Evolutionary conservation across 306 rosid species (phyloP), one percentile per base, ranked within the genome.

Genomic region (Cotoneaster glaucophyllus): DNA sequence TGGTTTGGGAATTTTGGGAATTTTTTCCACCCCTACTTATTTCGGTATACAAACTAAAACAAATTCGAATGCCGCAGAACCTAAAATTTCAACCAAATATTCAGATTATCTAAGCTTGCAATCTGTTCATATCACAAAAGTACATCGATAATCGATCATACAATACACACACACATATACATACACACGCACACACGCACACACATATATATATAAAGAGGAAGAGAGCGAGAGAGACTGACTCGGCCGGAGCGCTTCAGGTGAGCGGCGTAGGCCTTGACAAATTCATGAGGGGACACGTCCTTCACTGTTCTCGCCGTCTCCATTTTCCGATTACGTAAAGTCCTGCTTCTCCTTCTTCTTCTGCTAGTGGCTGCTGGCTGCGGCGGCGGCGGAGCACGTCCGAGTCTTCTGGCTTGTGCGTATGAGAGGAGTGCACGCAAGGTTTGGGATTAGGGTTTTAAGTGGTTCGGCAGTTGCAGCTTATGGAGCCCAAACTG

Each of bases 281-380:
- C 96, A 53, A 90, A 88, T 71, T 86, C 88, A 64, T 88, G 96
- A 17, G 96, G 96, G 4, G 91, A 87, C 29, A 90, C 93, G 17
- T 88, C 96, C 59, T 90, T 88, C 25, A 90, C 91, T 1, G 90
- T 90, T 67, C 69, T 90, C 3, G 86, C 87, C 4, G 87, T 76
- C 26, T 84, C 87, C 91, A 79, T 75, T 57, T 48, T 71, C 68
- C 10, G 43, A 17, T 64, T 26, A 14, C 18, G 34, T 12, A 61
- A 61, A 58, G 17, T 28, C 12, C 28, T 34, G 70, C 57, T 57
- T 58, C 48, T 31, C n/a, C 61, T 58, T 18, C 24, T 26, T 12
- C 34, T 58, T 26, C 28, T 25, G 5, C 25, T 19, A 12, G 14
- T 22, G 6, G 67, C n/a, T 28, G 41, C n/a, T 59, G 53, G 6